Percentiles rank a stretch among this genome's conserved stretches.
These are phyloP conservation scores for Aspergillus ustus DNA, from an alignment of 2,329 filamentous ascomycete species.

Conservation along the genomic window DNA sequence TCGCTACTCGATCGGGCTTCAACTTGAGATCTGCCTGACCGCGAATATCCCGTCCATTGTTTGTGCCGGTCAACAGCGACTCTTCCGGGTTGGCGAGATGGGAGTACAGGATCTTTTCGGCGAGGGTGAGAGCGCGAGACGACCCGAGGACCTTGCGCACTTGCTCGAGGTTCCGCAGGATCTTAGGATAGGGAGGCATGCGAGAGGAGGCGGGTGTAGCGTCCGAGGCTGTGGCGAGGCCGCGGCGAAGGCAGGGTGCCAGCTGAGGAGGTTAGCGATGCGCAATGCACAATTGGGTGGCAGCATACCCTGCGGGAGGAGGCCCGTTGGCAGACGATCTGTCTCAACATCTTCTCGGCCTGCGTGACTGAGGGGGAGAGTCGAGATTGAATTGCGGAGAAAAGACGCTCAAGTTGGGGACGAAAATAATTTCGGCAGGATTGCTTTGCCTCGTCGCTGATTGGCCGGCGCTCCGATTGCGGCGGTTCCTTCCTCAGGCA, in stretches of 20 bases:
- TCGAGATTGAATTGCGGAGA: slow-evolving; percentile 20
- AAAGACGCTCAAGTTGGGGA: slow-evolving; percentile 14
- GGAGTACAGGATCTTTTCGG: slow-evolving; percentile 98
- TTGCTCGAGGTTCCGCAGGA: slow-evolving; percentile 75
- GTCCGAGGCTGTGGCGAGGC: slow-evolving; percentile 41
- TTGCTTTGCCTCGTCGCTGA: slow-evolving; percentile 19
- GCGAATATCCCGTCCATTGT: slow-evolving; percentile 81
- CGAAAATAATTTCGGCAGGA: slow-evolving; percentile 17
- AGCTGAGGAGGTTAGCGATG: slow-evolving; percentile 27
- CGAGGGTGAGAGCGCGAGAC: slow-evolving; percentile 72
- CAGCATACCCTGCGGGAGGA: slow-evolving; percentile 43
- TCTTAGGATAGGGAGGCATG: slow-evolving; percentile 80
- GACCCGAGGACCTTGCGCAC: slow-evolving; percentile 75
- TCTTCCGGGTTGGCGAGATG: slow-evolving; percentile 90
- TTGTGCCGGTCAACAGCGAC: slow-evolving; percentile 78
- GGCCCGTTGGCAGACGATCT: slow-evolving; percentile 45
- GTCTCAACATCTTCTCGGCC: slow-evolving; percentile 41
- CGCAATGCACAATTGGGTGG: slow-evolving; percentile 2
- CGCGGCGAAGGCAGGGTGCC: slow-evolving; percentile 40
- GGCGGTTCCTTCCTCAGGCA: slow-evolving; percentile 11
- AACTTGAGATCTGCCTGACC: slow-evolving; percentile 93
- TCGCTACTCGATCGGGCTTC: slow-evolving; percentile 95
- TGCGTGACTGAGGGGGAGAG: slow-evolving; percentile 11
- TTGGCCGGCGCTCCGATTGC: slow-evolving; percentile 19
- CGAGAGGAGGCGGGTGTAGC: slow-evolving; percentile 50